Evolutionary conservation across 306 rosid genomes (phyloP).

Genomic region (Citrullus amarus): DNA sequence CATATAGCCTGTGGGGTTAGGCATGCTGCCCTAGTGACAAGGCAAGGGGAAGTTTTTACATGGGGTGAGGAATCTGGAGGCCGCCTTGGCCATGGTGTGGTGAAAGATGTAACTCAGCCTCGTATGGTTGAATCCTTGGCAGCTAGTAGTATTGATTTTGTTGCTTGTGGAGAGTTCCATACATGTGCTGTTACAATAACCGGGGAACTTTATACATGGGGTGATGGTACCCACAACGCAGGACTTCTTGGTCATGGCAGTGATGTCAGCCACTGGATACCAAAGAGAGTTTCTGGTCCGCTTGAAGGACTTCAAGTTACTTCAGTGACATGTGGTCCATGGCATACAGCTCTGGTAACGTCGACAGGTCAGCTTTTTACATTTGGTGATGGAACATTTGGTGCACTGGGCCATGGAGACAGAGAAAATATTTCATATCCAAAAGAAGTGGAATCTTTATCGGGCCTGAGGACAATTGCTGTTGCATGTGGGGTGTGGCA

Average conservation of each 20-base stretch:
- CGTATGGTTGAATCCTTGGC: slow-evolving; percentile 70
- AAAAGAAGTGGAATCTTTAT: slow-evolving; percentile 75
- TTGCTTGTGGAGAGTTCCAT: slow-evolving; percentile 97
- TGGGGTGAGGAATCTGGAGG: slow-evolving; percentile 99
- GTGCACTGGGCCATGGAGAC: slow-evolving; percentile 91
- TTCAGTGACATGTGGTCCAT: slow-evolving; percentile 92
- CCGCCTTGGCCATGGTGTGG: slow-evolving; percentile 96
- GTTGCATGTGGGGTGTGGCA: slow-evolving; percentile 99
- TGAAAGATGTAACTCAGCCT: slow-evolving; percentile 78
- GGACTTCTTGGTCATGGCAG: slow-evolving; percentile 98
- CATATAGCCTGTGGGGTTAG: slow-evolving; percentile 89
- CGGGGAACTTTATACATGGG: slow-evolving; percentile 95
- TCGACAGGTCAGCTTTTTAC: slow-evolving; percentile 81
- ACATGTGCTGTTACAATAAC: slow-evolving; percentile 88
- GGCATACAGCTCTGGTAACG: slow-evolving; percentile 94
- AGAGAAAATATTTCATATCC: slow-evolving; percentile 66
- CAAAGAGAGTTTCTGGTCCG: slow-evolving; percentile 79
- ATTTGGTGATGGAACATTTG: slow-evolving; percentile 97
- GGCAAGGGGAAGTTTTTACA: slow-evolving; percentile 94
- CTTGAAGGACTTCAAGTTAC: slow-evolving; percentile 92
- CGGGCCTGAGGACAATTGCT: slow-evolving; percentile 76
- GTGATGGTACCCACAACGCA: slow-evolving; percentile 92
- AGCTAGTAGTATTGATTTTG: slow-evolving; percentile 61
- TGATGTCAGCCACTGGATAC: slow-evolving; percentile 87
- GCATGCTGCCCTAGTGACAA: slow-evolving; percentile 82